phyloP scores from a whole-genome alignment of 164 flowering plant species.

The Vitis amurensis region DNA sequence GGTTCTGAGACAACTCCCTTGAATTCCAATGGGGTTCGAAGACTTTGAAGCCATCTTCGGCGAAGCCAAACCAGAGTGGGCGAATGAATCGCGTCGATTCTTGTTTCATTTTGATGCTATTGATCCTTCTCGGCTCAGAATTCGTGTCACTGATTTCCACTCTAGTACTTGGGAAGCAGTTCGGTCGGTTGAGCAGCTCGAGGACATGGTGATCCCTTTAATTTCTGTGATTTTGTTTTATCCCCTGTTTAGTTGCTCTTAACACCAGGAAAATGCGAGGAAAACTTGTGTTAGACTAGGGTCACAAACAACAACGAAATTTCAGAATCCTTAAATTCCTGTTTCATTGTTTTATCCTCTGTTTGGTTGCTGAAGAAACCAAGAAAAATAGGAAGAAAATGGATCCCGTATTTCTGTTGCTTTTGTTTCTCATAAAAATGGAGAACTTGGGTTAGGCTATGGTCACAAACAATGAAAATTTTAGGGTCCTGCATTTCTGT shows the following conservation, averaged over 20 bases:
- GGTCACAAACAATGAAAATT: too few species aligned
- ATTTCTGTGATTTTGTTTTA: neutral
- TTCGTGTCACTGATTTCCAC: conserved; percentile 63
- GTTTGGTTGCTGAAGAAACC: neutral
- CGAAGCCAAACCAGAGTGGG: conserved; percentile 50
- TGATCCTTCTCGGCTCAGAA: conserved; percentile 40
- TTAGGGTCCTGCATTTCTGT: neutral
- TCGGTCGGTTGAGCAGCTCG: conserved; percentile 56
- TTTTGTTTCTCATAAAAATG: neutral
- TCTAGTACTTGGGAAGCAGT: conserved; percentile 52
- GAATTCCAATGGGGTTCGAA: conserved; percentile 28
- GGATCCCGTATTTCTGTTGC: neutral
- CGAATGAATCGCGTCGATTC: conserved; percentile 25
- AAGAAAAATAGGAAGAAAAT: neutral
- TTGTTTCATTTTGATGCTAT: conserved; percentile 46
- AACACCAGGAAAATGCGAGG: too few species aligned
- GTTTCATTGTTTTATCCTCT: neutral
- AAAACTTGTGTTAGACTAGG: too few species aligned
- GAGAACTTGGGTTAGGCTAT: neutral
- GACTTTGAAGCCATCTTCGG: conserved; percentile 62
- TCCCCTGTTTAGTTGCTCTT: too few species aligned
- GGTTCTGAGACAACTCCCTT: too few species aligned
- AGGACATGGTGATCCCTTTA: conserved; percentile 53
- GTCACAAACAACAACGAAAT: too few species aligned
- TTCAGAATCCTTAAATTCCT: too few species aligned